phyloP scores from a whole-genome alignment of 768 basidiomycete genomes.

The Boletus vermiculosoides region DNA sequence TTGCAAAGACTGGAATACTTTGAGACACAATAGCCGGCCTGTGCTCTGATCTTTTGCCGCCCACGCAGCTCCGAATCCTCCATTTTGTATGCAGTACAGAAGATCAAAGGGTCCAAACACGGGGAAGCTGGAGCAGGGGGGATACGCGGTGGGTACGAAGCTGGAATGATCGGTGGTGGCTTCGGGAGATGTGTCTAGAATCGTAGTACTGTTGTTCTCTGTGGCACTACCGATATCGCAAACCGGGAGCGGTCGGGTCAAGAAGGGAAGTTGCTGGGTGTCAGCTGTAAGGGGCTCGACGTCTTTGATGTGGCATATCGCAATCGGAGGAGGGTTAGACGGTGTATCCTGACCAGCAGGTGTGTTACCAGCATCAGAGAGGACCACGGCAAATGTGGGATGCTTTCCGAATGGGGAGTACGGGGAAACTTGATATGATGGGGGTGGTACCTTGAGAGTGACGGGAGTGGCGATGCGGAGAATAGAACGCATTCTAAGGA shows the following conservation, averaged over 20 bases:
- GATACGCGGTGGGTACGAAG: background rate
- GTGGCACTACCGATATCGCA: background rate
- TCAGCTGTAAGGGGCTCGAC: background rate
- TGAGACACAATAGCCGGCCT: conserved; percentile 40
- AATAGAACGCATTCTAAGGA: conserved; percentile 13
- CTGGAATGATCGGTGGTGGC: background rate
- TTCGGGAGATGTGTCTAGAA: background rate
- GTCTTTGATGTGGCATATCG: background rate
- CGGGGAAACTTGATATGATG: background rate
- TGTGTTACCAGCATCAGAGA: background rate
- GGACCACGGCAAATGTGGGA: background rate
- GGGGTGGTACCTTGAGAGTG: conserved; percentile 3
- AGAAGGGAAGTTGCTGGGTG: background rate
- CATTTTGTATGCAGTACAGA: conserved; percentile 14
- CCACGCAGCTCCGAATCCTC: conserved; percentile 22
- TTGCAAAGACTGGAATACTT: conserved; percentile 27
- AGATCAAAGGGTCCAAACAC: conserved; percentile 29
- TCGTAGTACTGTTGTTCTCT: background rate
- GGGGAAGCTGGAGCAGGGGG: conserved; percentile 17
- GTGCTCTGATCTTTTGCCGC: conserved; percentile 26
- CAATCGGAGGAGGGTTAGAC: background rate
- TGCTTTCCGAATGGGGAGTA: conserved; percentile 3
- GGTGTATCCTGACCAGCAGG: background rate
- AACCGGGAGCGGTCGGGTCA: background rate
- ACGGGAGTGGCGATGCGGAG: conserved; percentile 4